Conservation (phyloP, 495 filamentous ascomycete genomes). For the Aspergillus mulundensis region DNA sequence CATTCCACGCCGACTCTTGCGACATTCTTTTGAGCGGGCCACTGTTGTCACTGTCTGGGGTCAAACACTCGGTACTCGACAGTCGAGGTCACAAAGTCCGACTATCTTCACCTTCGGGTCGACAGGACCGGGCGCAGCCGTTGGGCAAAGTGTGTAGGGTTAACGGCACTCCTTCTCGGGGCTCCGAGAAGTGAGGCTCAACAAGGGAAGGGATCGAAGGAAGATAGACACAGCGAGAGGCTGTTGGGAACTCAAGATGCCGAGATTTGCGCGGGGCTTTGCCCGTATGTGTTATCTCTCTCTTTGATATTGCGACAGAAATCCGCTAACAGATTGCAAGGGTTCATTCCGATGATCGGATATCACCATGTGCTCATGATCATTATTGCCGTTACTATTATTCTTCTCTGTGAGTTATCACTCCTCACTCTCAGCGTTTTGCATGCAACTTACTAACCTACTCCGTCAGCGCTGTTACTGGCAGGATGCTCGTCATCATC, state of each 20-base stretch:
- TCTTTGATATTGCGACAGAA: background rate
- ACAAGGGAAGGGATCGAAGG: conserved; percentile 10
- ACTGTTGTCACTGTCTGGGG: conserved; percentile 6
- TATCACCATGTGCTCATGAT: conserved; percentile 99
- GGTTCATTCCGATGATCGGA: conserved; percentile 88
- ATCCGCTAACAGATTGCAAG: conserved; percentile 39
- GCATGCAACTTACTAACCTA: conserved; percentile 30
- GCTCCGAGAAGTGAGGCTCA: conserved; percentile 43
- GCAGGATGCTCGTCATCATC: conserved; percentile 69
- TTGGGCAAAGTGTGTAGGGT: conserved; percentile 1
- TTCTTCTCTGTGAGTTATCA: conserved; percentile 80
- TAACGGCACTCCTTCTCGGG: conserved; percentile 44
- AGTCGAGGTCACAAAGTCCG: background rate
- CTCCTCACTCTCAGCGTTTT: background rate
- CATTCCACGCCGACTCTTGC: conserved; percentile 26
- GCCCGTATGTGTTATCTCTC: conserved; percentile 27
- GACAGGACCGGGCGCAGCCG: background rate
- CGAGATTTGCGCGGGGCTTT: conserved; percentile 25
- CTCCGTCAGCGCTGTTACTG: conserved; percentile 53
- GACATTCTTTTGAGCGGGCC: conserved; percentile 3
- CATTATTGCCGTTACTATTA: conserved; percentile 87
- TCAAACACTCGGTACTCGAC: background rate
- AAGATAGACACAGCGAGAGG: conserved; percentile 1
- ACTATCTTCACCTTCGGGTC: background rate
- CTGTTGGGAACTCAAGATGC: conserved; percentile 26